phyloP scores from a whole-genome alignment of 1,284 basidiomycete species.

The Trichosporon asahii region DNA sequence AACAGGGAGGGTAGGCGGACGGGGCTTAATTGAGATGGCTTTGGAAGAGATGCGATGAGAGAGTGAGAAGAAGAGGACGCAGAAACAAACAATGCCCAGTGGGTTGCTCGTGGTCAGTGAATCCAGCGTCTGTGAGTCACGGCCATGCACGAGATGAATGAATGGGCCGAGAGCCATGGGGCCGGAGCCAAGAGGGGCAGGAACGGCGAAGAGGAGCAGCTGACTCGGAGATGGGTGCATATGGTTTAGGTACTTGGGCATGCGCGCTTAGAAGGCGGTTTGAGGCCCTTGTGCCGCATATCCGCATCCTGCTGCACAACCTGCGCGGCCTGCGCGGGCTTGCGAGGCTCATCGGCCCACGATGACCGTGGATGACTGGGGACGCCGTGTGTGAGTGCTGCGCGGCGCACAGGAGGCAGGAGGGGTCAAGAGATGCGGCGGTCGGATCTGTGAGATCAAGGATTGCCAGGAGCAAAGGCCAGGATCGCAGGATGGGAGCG shows the following conservation, averaged over 20 bases:
- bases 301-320: background rate
- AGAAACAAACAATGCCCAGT: background rate
- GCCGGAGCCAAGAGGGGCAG: background rate
- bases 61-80: background rate
- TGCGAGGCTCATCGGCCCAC: background rate
- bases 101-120: background rate
- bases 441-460: background rate
- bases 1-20: constrained; percentile 1
- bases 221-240: constrained; percentile 4
- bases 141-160: background rate
- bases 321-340: background rate
- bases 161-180: background rate
- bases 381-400: background rate
- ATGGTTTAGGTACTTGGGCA: constrained; percentile 1
- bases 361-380: background rate
- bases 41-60: background rate
- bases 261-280: background rate
- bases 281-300: background rate
- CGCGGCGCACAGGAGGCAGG: background rate
- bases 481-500: background rate
- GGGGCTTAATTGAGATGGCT: background rate
- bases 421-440: background rate
- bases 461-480: background rate
- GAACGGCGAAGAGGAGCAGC: background rate
- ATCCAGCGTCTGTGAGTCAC: background rate